Evolutionary conservation across 2,329 filamentous ascomycete genomes (phyloP), one percentile per base, ranked within the genome.

Genomic region (Aspergillus nomiae): DNA sequence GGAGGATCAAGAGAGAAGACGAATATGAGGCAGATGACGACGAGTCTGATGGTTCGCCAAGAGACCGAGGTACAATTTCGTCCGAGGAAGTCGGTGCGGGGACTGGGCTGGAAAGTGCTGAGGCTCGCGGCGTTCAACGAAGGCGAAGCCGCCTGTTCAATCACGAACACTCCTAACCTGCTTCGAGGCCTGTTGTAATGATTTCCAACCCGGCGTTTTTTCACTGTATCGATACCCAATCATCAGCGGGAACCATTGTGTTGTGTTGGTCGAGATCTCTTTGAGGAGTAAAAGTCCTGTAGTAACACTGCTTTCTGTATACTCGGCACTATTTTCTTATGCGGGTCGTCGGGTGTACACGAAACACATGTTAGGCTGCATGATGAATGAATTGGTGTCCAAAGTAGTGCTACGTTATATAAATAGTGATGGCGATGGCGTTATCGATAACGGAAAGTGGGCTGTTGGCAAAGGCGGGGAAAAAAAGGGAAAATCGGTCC

Each of bases 1-100:
- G 10, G 28, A 43, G 12, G 50, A 62, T 73, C 59, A 77, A 77
- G 61, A 72, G 63, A 21, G 76, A 77, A 56, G 64, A 67, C 4
- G 64, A 68, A 9, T 57, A 56, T 48, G 41, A 51, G 34, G 59
- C 41, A 36, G 61, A 63, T 19, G 65, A 67, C 11, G 66, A 69
- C 16, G 58, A 53, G 28, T 62, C 59, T 4, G 59, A 56, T 12
- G 63, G 61, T 46, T 54, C 54, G 2, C 28, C 57, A 56, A 62
- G 61, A 59, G 56, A 58, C 41, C 54, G 51, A 9, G 59, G 51
- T 16, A 41, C 67, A 69, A 32, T 73, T 63, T 38, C 77, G 64
- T 54, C 74, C 59, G 69, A 76, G 10, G 83, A 85, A 68, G 84
- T 81, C 21, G 85, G 85, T 0, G 72, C 85, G 61, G 86, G 86